A percentile compares a stretch with the other conserved stretches of the same genome.
Conservation (phyloP, 805 yeast genomes). For the Pichia scutulata region DNA sequence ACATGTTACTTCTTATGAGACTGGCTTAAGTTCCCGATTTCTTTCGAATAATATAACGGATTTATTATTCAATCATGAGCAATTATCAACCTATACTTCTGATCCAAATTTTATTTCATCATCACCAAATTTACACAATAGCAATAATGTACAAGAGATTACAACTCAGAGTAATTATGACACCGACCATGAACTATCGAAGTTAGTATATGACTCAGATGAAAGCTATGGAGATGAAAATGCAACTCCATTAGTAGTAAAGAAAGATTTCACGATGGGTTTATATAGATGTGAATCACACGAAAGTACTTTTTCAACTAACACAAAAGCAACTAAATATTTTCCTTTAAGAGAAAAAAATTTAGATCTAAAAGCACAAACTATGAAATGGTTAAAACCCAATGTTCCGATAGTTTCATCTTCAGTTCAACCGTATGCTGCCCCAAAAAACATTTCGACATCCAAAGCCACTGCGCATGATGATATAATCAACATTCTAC, state of each 20-base stretch:
- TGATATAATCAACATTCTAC: constrained; percentile 9
- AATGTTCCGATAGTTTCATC: constrained; percentile 18
- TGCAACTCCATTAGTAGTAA: constrained; percentile 16
- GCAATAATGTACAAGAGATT: not conserved
- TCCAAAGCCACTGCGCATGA: constrained; percentile 9
- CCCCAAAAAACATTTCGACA: not conserved
- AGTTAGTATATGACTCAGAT: constrained; percentile 12
- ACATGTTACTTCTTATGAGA: constrained; percentile 27
- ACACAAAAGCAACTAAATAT: not conserved
- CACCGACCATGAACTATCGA: not conserved
- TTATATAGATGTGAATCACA: constrained; percentile 20
- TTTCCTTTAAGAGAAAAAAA: constrained; percentile 6
- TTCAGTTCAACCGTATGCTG: not conserved
- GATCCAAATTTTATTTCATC: constrained; percentile 6
- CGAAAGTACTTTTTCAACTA: constrained; percentile 23
- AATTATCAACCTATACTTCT: not conserved
- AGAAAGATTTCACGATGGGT: constrained; percentile 8
- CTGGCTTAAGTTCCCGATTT: constrained; percentile 18
- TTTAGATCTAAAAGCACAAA: constrained; percentile 21
- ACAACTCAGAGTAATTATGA: not conserved
- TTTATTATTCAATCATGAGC: not conserved
- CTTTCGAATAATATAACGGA: constrained; percentile 1
- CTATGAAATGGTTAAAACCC: constrained; percentile 28
- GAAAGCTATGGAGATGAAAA: constrained; percentile 21
- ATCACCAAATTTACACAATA: no score